These are phyloP conservation scores for Candida incommunis DNA, from an alignment of 805 yeast genomes.

Conservation along the genomic window DNA sequence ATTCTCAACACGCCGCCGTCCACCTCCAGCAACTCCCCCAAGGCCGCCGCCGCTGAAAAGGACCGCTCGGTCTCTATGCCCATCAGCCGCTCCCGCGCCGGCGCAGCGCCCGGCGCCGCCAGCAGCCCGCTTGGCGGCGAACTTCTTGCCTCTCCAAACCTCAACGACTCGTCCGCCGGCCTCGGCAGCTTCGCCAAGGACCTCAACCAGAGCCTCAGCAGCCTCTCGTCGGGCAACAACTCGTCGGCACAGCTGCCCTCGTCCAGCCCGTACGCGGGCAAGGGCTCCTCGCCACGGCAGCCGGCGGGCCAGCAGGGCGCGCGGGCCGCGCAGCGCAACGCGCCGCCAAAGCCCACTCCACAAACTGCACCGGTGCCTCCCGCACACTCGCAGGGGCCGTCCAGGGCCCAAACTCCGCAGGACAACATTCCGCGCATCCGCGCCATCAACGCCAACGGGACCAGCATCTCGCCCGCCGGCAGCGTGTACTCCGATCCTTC, in stretches of 20 bases:
- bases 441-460: background rate
- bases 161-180: background rate
- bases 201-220: background rate
- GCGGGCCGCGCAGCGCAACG: background rate
- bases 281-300: background rate
- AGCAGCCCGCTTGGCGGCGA: background rate
- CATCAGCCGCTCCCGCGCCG: background rate
- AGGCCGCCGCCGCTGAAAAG: slow-evolving; percentile 8
- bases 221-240: background rate
- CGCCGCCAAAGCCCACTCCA: background rate
- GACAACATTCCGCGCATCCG: background rate
- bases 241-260: background rate
- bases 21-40: slow-evolving; percentile 3
- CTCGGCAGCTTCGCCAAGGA: background rate
- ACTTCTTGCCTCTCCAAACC: slow-evolving; percentile 1
- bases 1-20: slow-evolving; percentile 19
- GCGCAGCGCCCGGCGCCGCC: background rate
- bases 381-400: background rate
- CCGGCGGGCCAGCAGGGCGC: background rate
- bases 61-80: slow-evolving; percentile 6
- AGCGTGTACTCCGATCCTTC: background rate
- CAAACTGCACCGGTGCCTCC: background rate
- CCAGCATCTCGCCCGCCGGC: background rate
- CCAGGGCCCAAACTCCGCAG: background rate
- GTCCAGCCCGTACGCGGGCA: background rate